Base-by-base conservation (phyloP, 495 filamentous ascomycete species). In the Penicillium flavigenum region DNA sequence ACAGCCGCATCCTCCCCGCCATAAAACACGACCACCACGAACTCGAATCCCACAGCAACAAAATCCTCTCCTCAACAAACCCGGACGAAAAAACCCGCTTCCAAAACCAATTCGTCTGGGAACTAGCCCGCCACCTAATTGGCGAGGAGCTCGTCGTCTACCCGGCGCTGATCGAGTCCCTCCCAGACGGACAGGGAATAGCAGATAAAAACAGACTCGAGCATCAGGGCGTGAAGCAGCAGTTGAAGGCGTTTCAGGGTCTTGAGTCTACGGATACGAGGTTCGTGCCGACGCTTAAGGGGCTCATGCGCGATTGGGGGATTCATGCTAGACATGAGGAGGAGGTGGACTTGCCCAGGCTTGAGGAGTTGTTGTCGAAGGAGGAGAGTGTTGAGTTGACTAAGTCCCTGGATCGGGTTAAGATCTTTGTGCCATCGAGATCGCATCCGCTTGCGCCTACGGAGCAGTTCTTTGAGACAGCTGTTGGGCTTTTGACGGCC, bases 51-150 rank as follows among this genome's bases (percentile, higher is more conserved):
- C 83, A 79, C 66, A 83, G 86, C 65, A 69, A 81, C 47, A 77
- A 83, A 8, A 83, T 89, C 56, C 59, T 83, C 54, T 65, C 67
- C 44, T 63, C 82, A 10, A 69, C 62, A 3, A 74, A 81, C 38
- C 57, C 69, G 20, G 78, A 82, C 46, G 72, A 79, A 16, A 75
- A 80, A 32, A 69, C 63, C 1, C 70, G 77, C 16, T 89, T 73
- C 69, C 81, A 83, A 66, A 90, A 90, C 54, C 80, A 81, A 47
- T 86, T 90, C 55, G 82, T 83, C 31, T 91, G 87, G 88, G 84
- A 86, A 61, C 72, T 91, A 4, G 83, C 88, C 11, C 80, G 86
- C 9, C 82, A 88, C 63, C 79, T 81, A 0, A 73, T 89, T 61
- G 82, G 75, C 51, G 84, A 90, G 66, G 88, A 90, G 71, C 67